Base-by-base conservation (phyloP, 352 stramenopile species). In the Phytopythium cucurbitacearum region DNA sequence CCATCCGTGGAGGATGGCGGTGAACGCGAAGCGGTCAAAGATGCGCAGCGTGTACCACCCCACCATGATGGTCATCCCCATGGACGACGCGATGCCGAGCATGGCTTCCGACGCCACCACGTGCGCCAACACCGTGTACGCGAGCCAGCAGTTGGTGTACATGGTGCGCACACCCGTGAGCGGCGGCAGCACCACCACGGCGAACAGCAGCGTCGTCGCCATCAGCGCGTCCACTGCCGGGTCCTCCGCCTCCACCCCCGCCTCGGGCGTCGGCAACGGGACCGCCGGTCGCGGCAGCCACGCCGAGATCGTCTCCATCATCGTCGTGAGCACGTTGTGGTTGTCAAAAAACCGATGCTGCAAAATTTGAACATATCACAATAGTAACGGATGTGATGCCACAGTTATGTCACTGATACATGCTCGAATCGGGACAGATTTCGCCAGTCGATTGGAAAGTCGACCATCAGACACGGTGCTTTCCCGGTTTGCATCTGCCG, bases 1-100 rank as follows among this genome's bases (percentile, higher is more conserved):
- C 80, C 81, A 89, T 21, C 80, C 80, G 46, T 85, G 78, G 13
- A 93, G 60, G 21, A 85, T 69, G 12, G 83, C 78, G 2, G 74
- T 85, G 64, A 93, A 93, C 4, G 79, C 80, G 42, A 73, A 80
- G 38, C 83, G 78, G 56, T 93, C 83, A 55, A 90, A 89, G 11
- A 89, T 58, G n/a, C 83, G 80, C 42, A 93, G 65, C 34, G 78
- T 82, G 67, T 91, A 91, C 83, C 83, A 93, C 10, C 80, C 80
- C 48, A 90, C 80, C 83, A 93, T 93, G 60, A 93, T 83, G 36
- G 83, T 91, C 64, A 86, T 83, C 36, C 83, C 79, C 70, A 89
- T 89, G 40, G 83, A 85, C 13, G 83, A 89, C 34, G 81, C 74
- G 34, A 93, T 80, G 51, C 80, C 83, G 12, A 87, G 69, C 40